Evolutionary conservation across 2,329 filamentous ascomycete genomes (phyloP).

Genomic region (Botryotinia narcissicola): DNA sequence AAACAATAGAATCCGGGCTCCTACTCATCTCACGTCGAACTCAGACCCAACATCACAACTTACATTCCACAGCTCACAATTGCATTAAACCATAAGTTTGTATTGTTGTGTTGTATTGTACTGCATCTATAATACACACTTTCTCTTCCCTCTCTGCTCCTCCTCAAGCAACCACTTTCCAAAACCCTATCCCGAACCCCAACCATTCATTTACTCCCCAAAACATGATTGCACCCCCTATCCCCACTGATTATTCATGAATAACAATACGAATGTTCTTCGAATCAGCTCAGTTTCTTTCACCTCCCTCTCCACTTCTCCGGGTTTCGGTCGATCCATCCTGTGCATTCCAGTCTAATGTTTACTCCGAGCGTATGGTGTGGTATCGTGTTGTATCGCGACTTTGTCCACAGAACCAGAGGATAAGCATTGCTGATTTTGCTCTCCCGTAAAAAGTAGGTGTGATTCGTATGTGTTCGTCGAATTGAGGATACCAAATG

Average conservation of each 20-base stretch:
- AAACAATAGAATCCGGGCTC: background rate
- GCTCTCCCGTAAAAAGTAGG: background rate
- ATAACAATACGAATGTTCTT: background rate
- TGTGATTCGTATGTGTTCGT: constrained; percentile 6
- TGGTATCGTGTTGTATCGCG: background rate
- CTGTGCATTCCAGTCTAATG: constrained; percentile 7
- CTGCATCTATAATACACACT: constrained; percentile 16
- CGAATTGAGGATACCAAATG: constrained; percentile 7
- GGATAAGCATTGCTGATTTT: background rate
- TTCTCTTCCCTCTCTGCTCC: constrained; percentile 9
- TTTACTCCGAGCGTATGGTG: background rate
- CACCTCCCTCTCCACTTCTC: background rate
- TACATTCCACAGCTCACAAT: background rate
- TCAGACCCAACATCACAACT: background rate
- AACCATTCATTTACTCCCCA: constrained; percentile 5
- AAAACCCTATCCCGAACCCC: background rate
- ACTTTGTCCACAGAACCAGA: background rate
- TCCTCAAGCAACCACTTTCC: background rate
- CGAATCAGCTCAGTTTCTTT: background rate
- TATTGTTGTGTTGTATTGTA: constrained; percentile 16
- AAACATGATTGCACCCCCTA: constrained; percentile 4
- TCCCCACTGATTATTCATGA: background rate
- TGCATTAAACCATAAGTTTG: constrained; percentile 13
- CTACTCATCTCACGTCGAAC: background rate
- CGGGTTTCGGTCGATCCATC: background rate